Percentiles rank a stretch among this genome's conserved stretches.
Conservation (phyloP, 2,329 filamentous ascomycete genomes). For the Exophiala xenobiotica region DNA sequence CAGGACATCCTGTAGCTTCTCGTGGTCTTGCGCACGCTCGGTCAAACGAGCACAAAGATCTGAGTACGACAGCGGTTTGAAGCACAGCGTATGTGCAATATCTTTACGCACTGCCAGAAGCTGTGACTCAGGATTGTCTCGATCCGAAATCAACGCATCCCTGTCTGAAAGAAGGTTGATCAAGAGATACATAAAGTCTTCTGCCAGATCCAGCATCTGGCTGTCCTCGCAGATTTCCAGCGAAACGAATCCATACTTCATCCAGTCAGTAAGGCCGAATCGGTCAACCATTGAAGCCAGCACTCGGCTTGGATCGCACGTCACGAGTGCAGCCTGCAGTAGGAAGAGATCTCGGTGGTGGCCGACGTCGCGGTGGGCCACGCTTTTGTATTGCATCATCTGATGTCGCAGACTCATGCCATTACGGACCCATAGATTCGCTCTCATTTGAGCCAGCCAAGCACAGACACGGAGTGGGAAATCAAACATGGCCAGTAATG, state of each 20-base stretch:
- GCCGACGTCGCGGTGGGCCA: constrained; percentile 84
- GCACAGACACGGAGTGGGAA: constrained; percentile 90
- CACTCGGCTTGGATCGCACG: constrained; percentile 79
- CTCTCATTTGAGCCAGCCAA: constrained; percentile 97
- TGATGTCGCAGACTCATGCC: constrained; percentile 94
- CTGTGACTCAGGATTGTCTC: constrained; percentile 65
- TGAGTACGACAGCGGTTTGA: constrained; percentile 92
- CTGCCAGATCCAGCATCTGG: constrained; percentile 88
- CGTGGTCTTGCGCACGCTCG: constrained; percentile 84
- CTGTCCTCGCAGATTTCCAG: constrained; percentile 75
- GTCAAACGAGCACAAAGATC: constrained; percentile 83
- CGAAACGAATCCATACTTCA: constrained; percentile 75
- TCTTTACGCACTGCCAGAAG: constrained; percentile 77
- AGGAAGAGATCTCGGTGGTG: constrained; percentile 95
- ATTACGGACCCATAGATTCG: constrained; percentile 97
- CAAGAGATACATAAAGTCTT: constrained; percentile 92
- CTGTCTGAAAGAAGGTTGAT: constrained; percentile 89
- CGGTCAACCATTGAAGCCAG: constrained; percentile 88
- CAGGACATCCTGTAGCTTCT: constrained; percentile 81
- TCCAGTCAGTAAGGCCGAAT: constrained; percentile 85
- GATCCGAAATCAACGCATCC: constrained; percentile 69
- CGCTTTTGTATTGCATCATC: constrained; percentile 87
- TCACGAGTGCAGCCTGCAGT: constrained; percentile 82
- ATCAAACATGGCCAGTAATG: constrained; percentile 84
- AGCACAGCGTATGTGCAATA: constrained; percentile 89